Evolutionary conservation across 441 rosid species (phyloP).

Genomic region (Erodium trifolium): DNA sequence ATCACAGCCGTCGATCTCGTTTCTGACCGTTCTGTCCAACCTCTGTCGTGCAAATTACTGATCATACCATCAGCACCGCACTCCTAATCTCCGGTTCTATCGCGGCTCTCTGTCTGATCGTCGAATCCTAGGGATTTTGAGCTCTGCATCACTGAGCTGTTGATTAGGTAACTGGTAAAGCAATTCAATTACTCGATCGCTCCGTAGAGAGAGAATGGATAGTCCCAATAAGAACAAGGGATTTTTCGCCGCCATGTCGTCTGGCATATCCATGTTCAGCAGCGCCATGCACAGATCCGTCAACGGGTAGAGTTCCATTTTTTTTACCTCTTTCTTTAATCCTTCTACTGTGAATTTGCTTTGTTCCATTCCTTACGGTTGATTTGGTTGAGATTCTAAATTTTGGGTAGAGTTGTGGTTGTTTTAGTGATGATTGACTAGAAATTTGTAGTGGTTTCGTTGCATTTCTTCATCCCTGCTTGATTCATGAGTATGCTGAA

Average conservation of each 20-base stretch:
- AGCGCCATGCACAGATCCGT: slow-evolving; percentile 61
- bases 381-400: not conserved
- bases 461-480: not conserved
- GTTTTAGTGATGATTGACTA: not conserved
- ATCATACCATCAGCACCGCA: not conserved
- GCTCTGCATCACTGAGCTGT: not conserved
- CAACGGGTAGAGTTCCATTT: slow-evolving; percentile 35
- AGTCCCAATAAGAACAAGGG: slow-evolving; percentile 51
- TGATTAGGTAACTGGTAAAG: too few species aligned
- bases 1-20: not conserved
- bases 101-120: not conserved
- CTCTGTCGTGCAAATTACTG: not conserved
- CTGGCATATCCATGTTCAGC: slow-evolving; percentile 56
- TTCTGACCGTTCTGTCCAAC: not conserved
- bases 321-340: not conserved
- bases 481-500: slow-evolving; percentile 1
- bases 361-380: not conserved
- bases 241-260: slow-evolving; percentile 57
- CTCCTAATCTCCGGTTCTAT: too few species aligned
- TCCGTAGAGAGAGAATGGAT: slow-evolving; percentile 23
- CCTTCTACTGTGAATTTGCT: not conserved
- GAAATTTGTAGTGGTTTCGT: not conserved
- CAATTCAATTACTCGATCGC: too few species aligned
- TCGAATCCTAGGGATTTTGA: not conserved
- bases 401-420: not conserved